Conservation (phyloP, 129 eudicot species). For the Erigeron canadensis region DNA sequence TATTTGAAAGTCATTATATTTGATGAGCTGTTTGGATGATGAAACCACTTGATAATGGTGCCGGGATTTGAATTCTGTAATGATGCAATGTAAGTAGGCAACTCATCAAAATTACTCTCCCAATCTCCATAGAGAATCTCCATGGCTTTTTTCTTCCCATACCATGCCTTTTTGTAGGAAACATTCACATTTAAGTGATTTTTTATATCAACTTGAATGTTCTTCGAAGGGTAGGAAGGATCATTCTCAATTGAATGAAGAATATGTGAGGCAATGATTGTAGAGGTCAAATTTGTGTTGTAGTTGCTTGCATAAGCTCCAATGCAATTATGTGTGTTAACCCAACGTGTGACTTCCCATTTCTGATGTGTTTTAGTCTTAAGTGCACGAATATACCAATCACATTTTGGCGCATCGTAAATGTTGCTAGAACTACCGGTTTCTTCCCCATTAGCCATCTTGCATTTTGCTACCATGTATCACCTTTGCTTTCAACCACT, state of each 20-base stretch:
- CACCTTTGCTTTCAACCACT: neutral
- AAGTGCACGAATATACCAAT: neutral
- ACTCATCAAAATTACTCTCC: neutral
- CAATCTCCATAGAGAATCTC: neutral
- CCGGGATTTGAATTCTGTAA: neutral
- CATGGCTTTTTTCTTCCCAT: neutral
- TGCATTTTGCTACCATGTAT: neutral
- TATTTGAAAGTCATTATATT: neutral
- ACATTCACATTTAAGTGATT: neutral
- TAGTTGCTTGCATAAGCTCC: neutral
- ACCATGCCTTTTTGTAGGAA: neutral
- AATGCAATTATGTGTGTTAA: neutral
- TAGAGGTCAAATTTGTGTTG: neutral
- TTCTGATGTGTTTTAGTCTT: neutral
- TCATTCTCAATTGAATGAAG: neutral
- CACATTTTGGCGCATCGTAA: neutral
- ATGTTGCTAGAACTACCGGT: neutral
- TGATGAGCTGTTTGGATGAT: neutral
- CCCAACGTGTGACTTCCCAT: neutral
- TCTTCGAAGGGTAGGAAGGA: neutral
- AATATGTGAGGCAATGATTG: neutral
- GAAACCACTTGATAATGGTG: neutral
- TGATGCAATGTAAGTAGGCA: neutral
- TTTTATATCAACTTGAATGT: neutral
- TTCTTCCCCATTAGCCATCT: neutral